A percentile compares a stretch with the other conserved stretches of the same genome.
phyloP scores from a whole-genome alignment of 2,329 filamentous ascomycete species.

The Colletotrichum nymphaeae region DNA sequence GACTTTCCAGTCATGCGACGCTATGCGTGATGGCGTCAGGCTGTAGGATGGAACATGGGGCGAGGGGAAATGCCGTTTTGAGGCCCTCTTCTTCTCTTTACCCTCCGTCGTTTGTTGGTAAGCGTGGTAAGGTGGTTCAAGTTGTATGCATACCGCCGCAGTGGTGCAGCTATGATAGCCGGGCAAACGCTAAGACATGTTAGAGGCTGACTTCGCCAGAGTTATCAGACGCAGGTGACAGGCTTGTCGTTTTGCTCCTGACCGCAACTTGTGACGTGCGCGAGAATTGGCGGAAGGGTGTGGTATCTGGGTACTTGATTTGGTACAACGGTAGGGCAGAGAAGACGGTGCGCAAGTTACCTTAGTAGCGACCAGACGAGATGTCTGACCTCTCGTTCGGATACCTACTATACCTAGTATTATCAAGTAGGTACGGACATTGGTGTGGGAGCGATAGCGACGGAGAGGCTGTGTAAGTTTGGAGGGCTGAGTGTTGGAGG shows the following conservation, averaged over 20 bases:
- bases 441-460: neutral
- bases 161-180: slow-evolving; percentile 19
- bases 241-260: slow-evolving; percentile 16
- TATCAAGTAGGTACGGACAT: neutral
- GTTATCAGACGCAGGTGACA: slow-evolving; percentile 28
- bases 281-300: slow-evolving; percentile 22
- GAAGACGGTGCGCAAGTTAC: neutral
- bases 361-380: neutral
- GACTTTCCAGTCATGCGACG: slow-evolving; percentile 24
- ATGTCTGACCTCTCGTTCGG: neutral
- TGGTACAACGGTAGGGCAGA: slow-evolving; percentile 23
- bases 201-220: neutral
- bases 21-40: slow-evolving; percentile 30
- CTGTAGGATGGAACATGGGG: neutral
- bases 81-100: slow-evolving; percentile 11
- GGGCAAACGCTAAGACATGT: slow-evolving; percentile 1
- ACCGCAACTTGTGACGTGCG: slow-evolving; percentile 22
- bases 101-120: too few relatives aligned
- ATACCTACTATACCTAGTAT: neutral
- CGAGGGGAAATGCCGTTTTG: slow-evolving; percentile 6
- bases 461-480: neutral
- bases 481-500: neutral
- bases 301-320: slow-evolving; percentile 29
- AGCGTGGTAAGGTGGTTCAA: too few relatives aligned
- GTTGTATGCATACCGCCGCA: neutral